Conservation (phyloP, 306 rosid genomes). For the Cyamopsis tetragonoloba region DNA sequence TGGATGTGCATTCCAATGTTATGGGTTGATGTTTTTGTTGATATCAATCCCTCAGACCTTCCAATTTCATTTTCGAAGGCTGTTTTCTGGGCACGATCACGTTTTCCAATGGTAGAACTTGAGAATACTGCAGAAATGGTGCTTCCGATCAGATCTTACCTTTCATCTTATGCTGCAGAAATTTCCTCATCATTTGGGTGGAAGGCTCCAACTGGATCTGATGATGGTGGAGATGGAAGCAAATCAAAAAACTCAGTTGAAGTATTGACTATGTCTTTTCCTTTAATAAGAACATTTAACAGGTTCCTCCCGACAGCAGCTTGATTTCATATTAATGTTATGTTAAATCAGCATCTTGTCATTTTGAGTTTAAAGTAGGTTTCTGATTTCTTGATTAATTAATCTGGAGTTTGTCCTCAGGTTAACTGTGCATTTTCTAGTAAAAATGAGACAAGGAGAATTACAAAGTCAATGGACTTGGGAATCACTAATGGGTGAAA, state of each 20-base stretch:
- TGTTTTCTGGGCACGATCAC: slow-evolving; percentile 93
- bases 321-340: slow-evolving; percentile 24
- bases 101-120: slow-evolving; percentile 73
- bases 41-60: slow-evolving; percentile 58
- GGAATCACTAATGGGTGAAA: slow-evolving; percentile 92
- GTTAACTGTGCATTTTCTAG: slow-evolving; percentile 81
- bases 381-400: slow-evolving; percentile 30
- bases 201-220: slow-evolving; percentile 90
- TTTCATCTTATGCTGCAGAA: slow-evolving; percentile 61
- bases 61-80: slow-evolving; percentile 89
- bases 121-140: slow-evolving; percentile 53
- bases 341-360: slow-evolving; percentile 16
- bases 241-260: slow-evolving; percentile 66
- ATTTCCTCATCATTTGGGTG: slow-evolving; percentile 72
- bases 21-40: slow-evolving; percentile 81
- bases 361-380: slow-evolving; percentile 12
- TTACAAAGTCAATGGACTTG: slow-evolving; percentile 81
- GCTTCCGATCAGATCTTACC: slow-evolving; percentile 73
- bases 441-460: slow-evolving; percentile 64
- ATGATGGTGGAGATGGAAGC: slow-evolving; percentile 85
- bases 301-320: slow-evolving; percentile 50
- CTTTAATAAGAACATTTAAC: slow-evolving; percentile 61
- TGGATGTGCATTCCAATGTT: slow-evolving; percentile 99
- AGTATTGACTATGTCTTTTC: slow-evolving; percentile 64
- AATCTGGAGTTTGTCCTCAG: slow-evolving; percentile 52